Conservation (phyloP, 2,329 filamentous ascomycete genomes). For the Tolypocladium tundrense region DNA sequence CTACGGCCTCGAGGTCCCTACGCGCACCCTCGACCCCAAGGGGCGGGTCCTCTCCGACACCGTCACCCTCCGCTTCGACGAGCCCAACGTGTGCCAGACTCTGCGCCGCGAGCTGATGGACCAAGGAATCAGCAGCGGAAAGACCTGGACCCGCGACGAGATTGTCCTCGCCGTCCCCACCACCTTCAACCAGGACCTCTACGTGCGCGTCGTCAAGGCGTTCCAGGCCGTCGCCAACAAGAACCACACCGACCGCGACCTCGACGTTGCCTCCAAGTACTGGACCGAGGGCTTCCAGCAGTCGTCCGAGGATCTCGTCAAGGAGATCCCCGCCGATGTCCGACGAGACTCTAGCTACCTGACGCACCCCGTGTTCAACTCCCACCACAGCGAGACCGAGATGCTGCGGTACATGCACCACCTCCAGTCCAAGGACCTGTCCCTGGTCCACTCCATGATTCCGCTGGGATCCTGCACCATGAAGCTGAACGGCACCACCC, state of each 20-base stretch:
- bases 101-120: conserved; percentile 32
- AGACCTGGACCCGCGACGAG: conserved; percentile 27
- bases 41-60: conserved; percentile 67
- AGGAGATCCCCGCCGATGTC: conserved; percentile 45
- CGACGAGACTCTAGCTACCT: conserved; percentile 66
- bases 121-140: conserved; percentile 65
- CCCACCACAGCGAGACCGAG: conserved; percentile 89
- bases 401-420: conserved; percentile 89
- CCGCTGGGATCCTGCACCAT: conserved; percentile 94
- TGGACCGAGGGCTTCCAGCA: conserved; percentile 25
- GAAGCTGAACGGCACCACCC: conserved; percentile 90
- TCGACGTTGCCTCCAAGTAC: conserved; percentile 26
- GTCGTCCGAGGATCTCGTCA: conserved; percentile 24
- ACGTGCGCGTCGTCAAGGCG: conserved; percentile 9
- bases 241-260: conserved; percentile 11
- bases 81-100: conserved; percentile 10
- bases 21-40: conserved; percentile 44
- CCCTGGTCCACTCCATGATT: conserved; percentile 94
- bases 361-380: conserved; percentile 90
- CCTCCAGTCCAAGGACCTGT: conserved; percentile 87
- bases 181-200: conserved; percentile 12
- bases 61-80: conserved; percentile 49
- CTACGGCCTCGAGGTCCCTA: conserved; percentile 53
- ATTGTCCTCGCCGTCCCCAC: conserved; percentile 16
- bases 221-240: conserved; percentile 16